Evolutionary conservation across 768 basidiomycete species (phyloP).

Genomic region (Russula sp.): DNA sequence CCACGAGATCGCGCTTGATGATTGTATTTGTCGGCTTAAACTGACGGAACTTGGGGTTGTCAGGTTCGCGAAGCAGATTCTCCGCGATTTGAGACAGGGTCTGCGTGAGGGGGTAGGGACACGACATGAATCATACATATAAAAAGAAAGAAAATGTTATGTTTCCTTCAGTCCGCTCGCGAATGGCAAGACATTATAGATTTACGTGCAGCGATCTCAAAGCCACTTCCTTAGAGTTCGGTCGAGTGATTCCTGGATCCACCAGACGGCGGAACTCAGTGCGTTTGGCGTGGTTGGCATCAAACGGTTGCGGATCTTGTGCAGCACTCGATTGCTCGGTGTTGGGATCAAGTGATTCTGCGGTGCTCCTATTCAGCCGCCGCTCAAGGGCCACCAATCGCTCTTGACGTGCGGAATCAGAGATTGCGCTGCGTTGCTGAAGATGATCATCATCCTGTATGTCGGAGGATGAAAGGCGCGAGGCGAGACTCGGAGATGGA

Average conservation of each 20-base stretch:
- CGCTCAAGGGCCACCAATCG: slow-evolving; percentile 35
- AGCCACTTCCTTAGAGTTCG: slow-evolving; percentile 55
- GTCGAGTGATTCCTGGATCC: slow-evolving; percentile 71
- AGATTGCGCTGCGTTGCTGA: neutral
- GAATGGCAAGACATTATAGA: slow-evolving; percentile 16
- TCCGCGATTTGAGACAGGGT: slow-evolving; percentile 61
- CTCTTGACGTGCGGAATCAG: slow-evolving; percentile 50
- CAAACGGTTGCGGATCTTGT: slow-evolving; percentile 23
- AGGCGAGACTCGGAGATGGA: neutral
- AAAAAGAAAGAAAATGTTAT: neutral
- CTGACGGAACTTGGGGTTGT: slow-evolving; percentile 60
- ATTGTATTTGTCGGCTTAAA: slow-evolving; percentile 71
- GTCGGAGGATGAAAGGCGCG: neutral
- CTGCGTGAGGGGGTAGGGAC: slow-evolving; percentile 30
- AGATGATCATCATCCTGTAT: neutral
- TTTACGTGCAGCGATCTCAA: slow-evolving; percentile 57
- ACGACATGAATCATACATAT: neutral
- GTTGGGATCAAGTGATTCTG: neutral
- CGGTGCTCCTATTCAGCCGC: slow-evolving; percentile 11
- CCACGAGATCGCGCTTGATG: slow-evolving; percentile 60
- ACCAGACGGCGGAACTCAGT: slow-evolving; percentile 69
- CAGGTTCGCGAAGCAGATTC: slow-evolving; percentile 66
- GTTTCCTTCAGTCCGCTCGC: slow-evolving; percentile 17
- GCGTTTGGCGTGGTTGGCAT: slow-evolving; percentile 54
- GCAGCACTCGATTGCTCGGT: neutral